These are phyloP conservation scores for Strobilomyces dryophilus DNA, from an alignment of 768 basidiomycete genomes.

Conservation along the genomic window DNA sequence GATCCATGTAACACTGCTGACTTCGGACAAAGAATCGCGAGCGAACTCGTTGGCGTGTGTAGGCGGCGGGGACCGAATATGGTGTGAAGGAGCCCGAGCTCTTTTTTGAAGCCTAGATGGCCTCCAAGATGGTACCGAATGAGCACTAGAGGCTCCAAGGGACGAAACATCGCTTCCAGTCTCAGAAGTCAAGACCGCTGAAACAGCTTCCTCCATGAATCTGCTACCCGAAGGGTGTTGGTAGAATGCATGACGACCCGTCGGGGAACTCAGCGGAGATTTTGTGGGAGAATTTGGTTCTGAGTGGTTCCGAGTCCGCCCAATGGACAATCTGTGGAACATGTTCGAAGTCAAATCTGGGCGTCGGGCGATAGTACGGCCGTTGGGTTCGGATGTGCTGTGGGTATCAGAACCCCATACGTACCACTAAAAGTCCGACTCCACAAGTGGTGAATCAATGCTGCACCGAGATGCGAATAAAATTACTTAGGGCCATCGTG, in stretches of 20 bases:
- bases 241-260: conserved; percentile 4
- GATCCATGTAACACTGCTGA: conserved; percentile 8
- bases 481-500: background rate
- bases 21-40: conserved; percentile 6
- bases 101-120: conserved; percentile 18
- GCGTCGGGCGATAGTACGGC: background rate
- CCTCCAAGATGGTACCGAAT: conserved; percentile 2
- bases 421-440: background rate
- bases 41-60: background rate
- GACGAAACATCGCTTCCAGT: conserved; percentile 19
- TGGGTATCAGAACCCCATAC: background rate
- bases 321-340: conserved; percentile 11
- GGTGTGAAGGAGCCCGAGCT: conserved; percentile 5
- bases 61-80: background rate
- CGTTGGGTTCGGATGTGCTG: background rate
- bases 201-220: conserved; percentile 24
- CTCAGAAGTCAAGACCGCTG: conserved; percentile 26
- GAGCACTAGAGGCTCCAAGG: background rate
- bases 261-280: conserved; percentile 16
- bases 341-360: conserved; percentile 5
- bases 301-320: conserved; percentile 3
- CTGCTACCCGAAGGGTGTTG: conserved; percentile 26
- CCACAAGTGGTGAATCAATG: background rate
- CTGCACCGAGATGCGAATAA: background rate
- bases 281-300: conserved; percentile 10